These are phyloP conservation scores for Hyaloscypha hepaticicola DNA, from an alignment of 495 filamentous ascomycete species.

Conservation along the genomic window DNA sequence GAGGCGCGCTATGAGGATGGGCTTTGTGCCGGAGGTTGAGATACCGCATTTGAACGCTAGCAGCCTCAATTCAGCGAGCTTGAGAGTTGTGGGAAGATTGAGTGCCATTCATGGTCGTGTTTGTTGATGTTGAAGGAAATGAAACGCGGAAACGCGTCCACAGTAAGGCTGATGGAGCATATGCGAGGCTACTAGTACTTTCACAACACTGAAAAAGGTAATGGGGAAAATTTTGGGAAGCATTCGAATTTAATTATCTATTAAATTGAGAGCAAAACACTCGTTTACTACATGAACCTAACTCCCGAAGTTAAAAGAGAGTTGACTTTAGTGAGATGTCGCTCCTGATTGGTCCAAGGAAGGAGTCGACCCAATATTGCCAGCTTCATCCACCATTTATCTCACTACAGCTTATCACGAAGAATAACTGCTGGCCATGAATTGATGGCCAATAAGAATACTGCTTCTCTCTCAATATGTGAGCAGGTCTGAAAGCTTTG, in stretches of 20 bases:
- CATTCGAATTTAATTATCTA: neutral
- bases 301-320: too few relatives aligned
- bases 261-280: neutral
- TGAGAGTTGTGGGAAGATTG: slow-evolving; percentile 29
- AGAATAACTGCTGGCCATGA: too few relatives aligned
- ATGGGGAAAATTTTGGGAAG: neutral
- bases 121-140: neutral
- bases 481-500: too few relatives aligned
- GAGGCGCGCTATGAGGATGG: slow-evolving; percentile 30
- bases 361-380: too few relatives aligned
- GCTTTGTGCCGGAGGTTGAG: slow-evolving; percentile 29
- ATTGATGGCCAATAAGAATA: too few relatives aligned
- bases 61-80: slow-evolving; percentile 22
- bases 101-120: slow-evolving; percentile 29
- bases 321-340: too few relatives aligned
- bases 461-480: too few relatives aligned
- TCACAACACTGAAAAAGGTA: neutral
- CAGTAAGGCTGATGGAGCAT: slow-evolving; percentile 5
- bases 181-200: neutral
- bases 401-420: too few relatives aligned
- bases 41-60: slow-evolving; percentile 32
- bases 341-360: too few relatives aligned
- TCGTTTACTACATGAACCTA: too few relatives aligned
- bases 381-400: too few relatives aligned
- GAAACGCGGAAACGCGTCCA: slow-evolving; percentile 4